Conservation (phyloP, 306 rosid genomes). For the Ormosia emarginata region DNA sequence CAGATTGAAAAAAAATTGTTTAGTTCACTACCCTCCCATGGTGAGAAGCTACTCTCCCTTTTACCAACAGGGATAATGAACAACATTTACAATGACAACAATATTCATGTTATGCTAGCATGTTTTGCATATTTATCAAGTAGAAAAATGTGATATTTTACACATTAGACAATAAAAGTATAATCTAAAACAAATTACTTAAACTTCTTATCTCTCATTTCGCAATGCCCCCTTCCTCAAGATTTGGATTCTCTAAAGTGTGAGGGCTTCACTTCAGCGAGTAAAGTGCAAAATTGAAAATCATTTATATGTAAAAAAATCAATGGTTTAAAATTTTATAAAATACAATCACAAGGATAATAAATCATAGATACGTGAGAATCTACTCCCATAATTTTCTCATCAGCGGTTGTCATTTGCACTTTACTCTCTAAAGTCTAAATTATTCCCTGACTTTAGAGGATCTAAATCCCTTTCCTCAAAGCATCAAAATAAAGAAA, state of each 20-base stretch:
- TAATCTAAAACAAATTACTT: neutral
- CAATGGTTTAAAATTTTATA: neutral
- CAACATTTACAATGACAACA: neutral
- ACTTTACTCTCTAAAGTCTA: neutral
- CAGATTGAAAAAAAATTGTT: neutral
- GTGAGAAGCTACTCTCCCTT: neutral
- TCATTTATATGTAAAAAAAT: neutral
- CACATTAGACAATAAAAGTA: neutral
- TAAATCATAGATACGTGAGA: neutral
- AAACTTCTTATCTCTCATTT: neutral
- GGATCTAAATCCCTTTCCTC: neutral
- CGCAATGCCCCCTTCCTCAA: neutral
- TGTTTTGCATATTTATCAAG: neutral
- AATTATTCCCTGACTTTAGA: neutral
- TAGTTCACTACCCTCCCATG: neutral
- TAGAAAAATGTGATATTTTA: neutral
- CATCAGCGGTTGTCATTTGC: neutral
- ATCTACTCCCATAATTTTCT: neutral
- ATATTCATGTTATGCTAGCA: neutral
- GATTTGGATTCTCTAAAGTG: neutral
- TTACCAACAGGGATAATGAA: conserved; percentile 2
- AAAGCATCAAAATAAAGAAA: neutral
- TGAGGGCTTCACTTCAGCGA: neutral
- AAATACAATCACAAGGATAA: neutral
- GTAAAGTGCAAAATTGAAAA: neutral